Evolutionary conservation across 441 rosid species (phyloP).

Genomic region (Populus hybrid): DNA sequence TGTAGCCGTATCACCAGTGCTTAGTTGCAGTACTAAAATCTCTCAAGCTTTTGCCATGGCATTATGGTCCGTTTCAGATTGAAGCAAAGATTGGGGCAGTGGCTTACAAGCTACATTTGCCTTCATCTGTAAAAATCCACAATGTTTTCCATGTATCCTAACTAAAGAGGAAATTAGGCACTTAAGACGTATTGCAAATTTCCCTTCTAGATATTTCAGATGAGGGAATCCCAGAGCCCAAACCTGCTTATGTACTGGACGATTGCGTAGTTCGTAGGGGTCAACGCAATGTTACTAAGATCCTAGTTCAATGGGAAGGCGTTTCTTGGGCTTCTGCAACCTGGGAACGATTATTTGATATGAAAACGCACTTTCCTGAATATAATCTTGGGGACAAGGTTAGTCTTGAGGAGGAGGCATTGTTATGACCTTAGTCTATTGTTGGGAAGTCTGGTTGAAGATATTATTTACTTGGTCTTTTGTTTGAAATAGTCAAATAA

Average conservation of each 20-base stretch:
- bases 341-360: neutral
- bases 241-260: neutral
- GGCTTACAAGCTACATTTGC: neutral
- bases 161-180: neutral
- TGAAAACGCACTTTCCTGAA: neutral
- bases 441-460: no score
- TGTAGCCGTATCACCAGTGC: neutral
- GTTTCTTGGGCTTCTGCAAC: neutral
- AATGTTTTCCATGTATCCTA: neutral
- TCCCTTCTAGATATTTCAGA: neutral
- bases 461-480: no score
- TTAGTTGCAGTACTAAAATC: neutral
- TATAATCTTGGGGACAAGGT: neutral
- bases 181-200: neutral
- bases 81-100: neutral
- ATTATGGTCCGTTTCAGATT: neutral
- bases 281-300: neutral
- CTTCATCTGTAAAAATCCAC: neutral
- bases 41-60: neutral
- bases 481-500: no score
- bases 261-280: neutral
- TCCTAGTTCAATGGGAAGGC: neutral
- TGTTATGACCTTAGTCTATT: no score
- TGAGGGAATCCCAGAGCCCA: neutral
- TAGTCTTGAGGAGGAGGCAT: neutral